Conservation (phyloP, 2,329 filamentous ascomycete species). For the Pseudofabraea citricarpa region DNA sequence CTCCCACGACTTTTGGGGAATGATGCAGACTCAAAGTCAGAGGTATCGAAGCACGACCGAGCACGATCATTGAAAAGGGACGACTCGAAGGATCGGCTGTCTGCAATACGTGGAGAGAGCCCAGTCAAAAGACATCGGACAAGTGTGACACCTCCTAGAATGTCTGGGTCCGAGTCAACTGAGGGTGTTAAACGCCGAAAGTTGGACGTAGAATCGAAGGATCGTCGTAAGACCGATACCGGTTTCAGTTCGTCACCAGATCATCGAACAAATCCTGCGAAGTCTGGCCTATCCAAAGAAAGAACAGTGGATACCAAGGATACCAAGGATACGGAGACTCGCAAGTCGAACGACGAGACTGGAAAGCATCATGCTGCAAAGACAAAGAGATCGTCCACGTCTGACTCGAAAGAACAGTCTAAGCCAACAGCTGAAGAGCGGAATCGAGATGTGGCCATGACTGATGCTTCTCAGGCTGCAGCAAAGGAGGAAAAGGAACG, state of each 20-base stretch:
- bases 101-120: constrained; percentile 42
- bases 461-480: constrained; percentile 6
- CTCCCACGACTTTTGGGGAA: constrained; percentile 14
- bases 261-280: constrained; percentile 13
- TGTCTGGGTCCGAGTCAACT: constrained; percentile 44
- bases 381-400: background rate
- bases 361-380: background rate
- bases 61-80: constrained; percentile 58
- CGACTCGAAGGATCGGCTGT: constrained; percentile 51
- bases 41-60: constrained; percentile 35
- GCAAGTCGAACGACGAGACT: background rate
- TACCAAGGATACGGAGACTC: background rate
- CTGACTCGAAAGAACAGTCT: constrained; percentile 8
- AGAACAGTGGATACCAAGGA: constrained; percentile 4
- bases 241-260: constrained; percentile 23
- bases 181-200: constrained; percentile 52
- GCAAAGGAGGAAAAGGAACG: constrained; percentile 35
- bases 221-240: constrained; percentile 16
- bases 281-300: constrained; percentile 15
- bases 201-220: constrained; percentile 43
- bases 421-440: constrained; percentile 7
- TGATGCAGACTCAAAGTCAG: constrained; percentile 18
- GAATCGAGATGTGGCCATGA: constrained; percentile 4
- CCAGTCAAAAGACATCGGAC: constrained; percentile 53
- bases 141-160: constrained; percentile 53